Evolutionary conservation across 2,329 filamentous ascomycete species (phyloP), one percentile per base, ranked within the genome.

Genomic region (Rhynchosporium agropyri): DNA sequence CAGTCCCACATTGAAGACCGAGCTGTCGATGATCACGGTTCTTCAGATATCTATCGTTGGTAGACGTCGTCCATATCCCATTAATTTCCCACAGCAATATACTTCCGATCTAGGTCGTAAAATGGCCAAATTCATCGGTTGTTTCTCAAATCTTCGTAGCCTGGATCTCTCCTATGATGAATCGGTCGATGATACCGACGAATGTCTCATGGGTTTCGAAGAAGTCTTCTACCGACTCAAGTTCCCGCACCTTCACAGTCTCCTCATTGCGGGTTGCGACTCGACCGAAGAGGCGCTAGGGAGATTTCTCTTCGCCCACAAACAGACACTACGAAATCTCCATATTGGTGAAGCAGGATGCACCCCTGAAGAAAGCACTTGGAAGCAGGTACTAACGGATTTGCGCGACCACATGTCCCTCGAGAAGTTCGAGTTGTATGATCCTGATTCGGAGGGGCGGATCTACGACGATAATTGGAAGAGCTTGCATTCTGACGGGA

Each of bases 151-250:
- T 38, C 12, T 60, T 3, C 29, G 5, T 2, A 45, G 33, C 26
- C 58, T 60, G 5, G 58, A 60, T n/a, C 36, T 60, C 8, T 51
- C 58, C 5, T 60, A 60, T n/a, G 58, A 60, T n/a, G 58, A 60
- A 43, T 33, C 49, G 3, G 58, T 53, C 13, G 58, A 53, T 13
- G 46, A 53, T 1, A 58, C 20, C 3, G 56, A 60, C 15, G 58
- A 60, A n/a, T 60, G 46, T 36, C 40, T 48, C 1, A 20, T 33
- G 2, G 58, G 38, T 4, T 53, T 60, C 28, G 58, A 60, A 51
- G 46, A 53, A 3, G 28, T 48, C 9, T 53, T 60, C 48, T 60
- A 51, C 48, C 58, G 58, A 36, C 38, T 51, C 28, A 43, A 29
- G 43, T 60, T 53, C n/a, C 58, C 46, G 12, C 58, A 53, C 13